Percentiles rank a stretch among this genome's conserved stretches.
These are phyloP conservation scores for Rhodotorula sp. DNA, from an alignment of 1,284 basidiomycete species.

Conservation along the genomic window DNA sequence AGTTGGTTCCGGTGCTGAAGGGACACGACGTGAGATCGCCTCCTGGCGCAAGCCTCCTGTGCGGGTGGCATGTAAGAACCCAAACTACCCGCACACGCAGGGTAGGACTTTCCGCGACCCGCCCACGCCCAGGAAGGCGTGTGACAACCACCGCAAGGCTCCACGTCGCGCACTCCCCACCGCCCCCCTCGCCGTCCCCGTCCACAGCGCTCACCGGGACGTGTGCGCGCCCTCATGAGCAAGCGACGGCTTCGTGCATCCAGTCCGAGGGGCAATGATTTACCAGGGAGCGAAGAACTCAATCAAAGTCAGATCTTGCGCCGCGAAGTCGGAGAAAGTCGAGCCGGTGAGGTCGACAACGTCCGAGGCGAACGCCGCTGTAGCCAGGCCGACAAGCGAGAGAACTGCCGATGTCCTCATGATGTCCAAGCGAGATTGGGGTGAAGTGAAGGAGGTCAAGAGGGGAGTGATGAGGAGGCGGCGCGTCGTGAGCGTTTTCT, in stretches of 20 bases:
- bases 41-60: no score
- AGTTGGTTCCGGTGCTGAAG: no score
- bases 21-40: no score
- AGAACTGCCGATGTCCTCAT: conserved; percentile 15
- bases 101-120: no score
- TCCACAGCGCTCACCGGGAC: background rate
- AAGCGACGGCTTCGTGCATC: background rate
- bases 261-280: conserved; percentile 36
- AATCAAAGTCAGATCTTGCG: conserved; percentile 78
- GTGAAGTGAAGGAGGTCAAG: background rate
- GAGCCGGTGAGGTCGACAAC: conserved; percentile 40
- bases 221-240: background rate
- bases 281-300: conserved; percentile 95
- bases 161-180: no score
- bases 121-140: no score
- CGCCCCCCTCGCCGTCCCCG: no score
- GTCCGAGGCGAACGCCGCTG: conserved; percentile 28
- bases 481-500: background rate
- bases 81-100: no score
- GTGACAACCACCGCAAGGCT: no score
- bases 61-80: no score
- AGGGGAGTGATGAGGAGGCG: background rate
- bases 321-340: conserved; percentile 69
- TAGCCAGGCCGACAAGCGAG: conserved; percentile 21
- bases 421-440: background rate